Conservation (phyloP, 176 grass and related monocot species). For the maize (Zea mays) region DNA sequence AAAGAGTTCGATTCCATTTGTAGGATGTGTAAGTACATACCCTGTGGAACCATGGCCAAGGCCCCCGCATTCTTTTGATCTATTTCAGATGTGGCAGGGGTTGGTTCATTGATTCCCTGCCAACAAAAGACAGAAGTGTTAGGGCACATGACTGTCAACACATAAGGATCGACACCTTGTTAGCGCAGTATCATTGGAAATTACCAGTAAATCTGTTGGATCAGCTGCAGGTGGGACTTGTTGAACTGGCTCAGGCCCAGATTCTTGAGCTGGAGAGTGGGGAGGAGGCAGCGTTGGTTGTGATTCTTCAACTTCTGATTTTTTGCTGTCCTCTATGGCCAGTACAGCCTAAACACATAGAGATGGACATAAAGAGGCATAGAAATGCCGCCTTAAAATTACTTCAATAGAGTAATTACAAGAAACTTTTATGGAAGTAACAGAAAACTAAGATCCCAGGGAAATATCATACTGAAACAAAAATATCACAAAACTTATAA, state of each 20-base stretch:
- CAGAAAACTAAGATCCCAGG: neutral
- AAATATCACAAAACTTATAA: neutral
- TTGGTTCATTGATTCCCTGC: slow-evolving; percentile 63
- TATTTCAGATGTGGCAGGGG: slow-evolving; percentile 49
- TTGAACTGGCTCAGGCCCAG: slow-evolving; percentile 60
- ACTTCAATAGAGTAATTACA: neutral
- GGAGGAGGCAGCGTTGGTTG: slow-evolving; percentile 36
- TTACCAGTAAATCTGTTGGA: slow-evolving; percentile 83
- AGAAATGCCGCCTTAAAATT: neutral
- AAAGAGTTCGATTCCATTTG: neutral
- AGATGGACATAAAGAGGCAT: neutral
- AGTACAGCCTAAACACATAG: slow-evolving; percentile 44
- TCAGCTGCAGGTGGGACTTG: slow-evolving; percentile 33
- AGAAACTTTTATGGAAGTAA: neutral
- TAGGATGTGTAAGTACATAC: slow-evolving; percentile 41
- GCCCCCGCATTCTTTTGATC: slow-evolving; percentile 70
- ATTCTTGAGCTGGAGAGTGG: slow-evolving; percentile 35
- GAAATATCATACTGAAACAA: neutral
- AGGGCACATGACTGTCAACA: neutral
- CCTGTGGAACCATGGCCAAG: slow-evolving; percentile 72
- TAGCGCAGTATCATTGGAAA: slow-evolving; percentile 14
- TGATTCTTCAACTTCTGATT: slow-evolving; percentile 60
- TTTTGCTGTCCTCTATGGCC: slow-evolving; percentile 73
- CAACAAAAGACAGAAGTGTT: slow-evolving; percentile 22
- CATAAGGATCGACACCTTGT: neutral